These are phyloP conservation scores for Phytophthora pinifolia DNA, from an alignment of 352 stramenopile species.

Conservation along the genomic window DNA sequence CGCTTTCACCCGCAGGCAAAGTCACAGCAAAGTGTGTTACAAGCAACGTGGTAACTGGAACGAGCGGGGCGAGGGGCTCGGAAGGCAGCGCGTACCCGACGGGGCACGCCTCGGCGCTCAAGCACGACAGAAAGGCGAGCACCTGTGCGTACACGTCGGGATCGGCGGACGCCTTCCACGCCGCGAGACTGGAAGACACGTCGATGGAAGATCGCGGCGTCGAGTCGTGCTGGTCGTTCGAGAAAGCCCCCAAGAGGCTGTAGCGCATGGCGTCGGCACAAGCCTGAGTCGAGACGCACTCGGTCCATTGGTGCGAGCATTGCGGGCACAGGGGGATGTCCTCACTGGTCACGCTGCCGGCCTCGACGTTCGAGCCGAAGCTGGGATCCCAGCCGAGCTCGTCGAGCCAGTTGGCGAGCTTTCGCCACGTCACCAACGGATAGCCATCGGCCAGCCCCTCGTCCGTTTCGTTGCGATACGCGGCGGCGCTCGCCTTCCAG, in stretches of 20 bases:
- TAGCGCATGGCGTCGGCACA: constrained; percentile 15
- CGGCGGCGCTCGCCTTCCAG: constrained; percentile 8
- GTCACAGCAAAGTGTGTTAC: constrained; percentile 10
- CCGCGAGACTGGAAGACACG: constrained; percentile 5
- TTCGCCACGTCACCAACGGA: constrained; percentile 9
- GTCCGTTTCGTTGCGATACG: constrained; percentile 9
- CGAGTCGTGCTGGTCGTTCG: not conserved
- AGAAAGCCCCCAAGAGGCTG: not conserved
- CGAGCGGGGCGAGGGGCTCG: constrained; percentile 5
- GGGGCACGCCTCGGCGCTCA: constrained; percentile 13
- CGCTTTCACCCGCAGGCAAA: not conserved
- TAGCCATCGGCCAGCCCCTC: constrained; percentile 7
- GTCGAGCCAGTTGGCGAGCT: constrained; percentile 10
- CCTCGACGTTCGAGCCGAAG: not conserved
- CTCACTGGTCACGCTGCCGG: not conserved
- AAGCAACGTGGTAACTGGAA: constrained; percentile 9
- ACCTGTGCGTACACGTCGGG: constrained; percentile 1
- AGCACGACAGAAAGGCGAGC: constrained; percentile 17
- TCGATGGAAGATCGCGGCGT: constrained; percentile 10
- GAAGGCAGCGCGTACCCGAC: constrained; percentile 19
- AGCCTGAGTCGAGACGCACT: constrained; percentile 2
- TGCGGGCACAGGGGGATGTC: constrained; percentile 18
- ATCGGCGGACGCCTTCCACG: not conserved
- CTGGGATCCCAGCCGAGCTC: constrained; percentile 5
- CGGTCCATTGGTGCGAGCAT: constrained; percentile 5